Evolutionary conservation across 192 early-diverging fungal genomes (phyloP).

Genomic region (Coemansia furcata): DNA sequence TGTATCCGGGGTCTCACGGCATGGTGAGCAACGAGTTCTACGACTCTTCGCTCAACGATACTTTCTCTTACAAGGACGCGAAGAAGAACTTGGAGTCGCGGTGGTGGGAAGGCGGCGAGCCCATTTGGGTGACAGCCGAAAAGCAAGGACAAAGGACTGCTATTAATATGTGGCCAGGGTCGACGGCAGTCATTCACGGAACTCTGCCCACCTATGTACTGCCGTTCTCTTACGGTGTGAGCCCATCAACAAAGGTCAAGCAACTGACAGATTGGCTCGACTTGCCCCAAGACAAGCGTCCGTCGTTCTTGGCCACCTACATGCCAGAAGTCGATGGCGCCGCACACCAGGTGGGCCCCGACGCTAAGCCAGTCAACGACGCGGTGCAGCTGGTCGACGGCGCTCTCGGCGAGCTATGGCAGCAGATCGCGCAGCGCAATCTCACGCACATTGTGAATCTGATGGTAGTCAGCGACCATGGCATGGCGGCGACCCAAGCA

Average conservation of each 20-base stretch:
- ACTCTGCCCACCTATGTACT: constrained; percentile 65
- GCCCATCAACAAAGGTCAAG: constrained; percentile 58
- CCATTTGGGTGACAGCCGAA: constrained; percentile 88
- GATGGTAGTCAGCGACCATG: constrained; percentile 79
- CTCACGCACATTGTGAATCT: constrained; percentile 67
- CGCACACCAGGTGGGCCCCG: constrained; percentile 73
- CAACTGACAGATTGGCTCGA: constrained; percentile 77
- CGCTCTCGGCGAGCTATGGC: constrained; percentile 59
- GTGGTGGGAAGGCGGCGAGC: constrained; percentile 88
- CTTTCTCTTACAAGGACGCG: constrained; percentile 75
- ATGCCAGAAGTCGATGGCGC: constrained; percentile 75
- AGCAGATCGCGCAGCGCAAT: constrained; percentile 58
- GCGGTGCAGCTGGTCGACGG: constrained; percentile 57
- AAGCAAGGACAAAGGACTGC: constrained; percentile 66
- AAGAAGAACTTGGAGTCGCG: constrained; percentile 58
- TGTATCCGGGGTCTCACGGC: constrained; percentile 90
- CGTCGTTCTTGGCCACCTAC: constrained; percentile 75
- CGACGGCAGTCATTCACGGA: constrained; percentile 57
- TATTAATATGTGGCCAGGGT: constrained; percentile 91
- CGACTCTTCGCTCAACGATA: constrained; percentile 66
- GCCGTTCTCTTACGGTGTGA: constrained; percentile 50
- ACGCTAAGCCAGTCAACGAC: constrained; percentile 61
- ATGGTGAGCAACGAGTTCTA: constrained; percentile 86
- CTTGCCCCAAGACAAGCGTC: constrained; percentile 63
- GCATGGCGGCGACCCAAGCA: constrained; percentile 63